These are phyloP conservation scores for Rubroshorea leprosula DNA, from an alignment of 345 rosid genomes.

Conservation along the genomic window DNA sequence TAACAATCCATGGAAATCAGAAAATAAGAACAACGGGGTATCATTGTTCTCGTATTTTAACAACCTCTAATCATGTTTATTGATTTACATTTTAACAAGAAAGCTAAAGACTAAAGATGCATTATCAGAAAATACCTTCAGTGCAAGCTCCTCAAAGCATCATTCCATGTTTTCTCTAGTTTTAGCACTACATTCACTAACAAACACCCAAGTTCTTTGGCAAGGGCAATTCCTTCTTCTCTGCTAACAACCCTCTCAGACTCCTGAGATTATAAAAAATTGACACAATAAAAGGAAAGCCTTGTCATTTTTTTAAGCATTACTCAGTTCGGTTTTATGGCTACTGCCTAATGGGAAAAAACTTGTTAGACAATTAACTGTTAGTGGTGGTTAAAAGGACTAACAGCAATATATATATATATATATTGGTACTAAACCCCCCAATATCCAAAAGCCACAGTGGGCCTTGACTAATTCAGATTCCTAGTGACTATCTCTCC, in stretches of 20 bases:
- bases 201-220: slow-evolving; percentile 63
- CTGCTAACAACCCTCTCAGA: slow-evolving; percentile 80
- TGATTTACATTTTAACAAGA: no score
- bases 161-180: slow-evolving; percentile 80
- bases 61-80: no score
- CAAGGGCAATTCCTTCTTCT: slow-evolving; percentile 80
- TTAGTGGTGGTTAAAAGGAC: no score
- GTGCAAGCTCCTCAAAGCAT: slow-evolving; percentile 87
- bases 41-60: background rate
- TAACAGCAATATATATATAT: no score
- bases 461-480: no score
- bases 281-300: background rate
- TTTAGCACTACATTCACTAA: slow-evolving; percentile 90
- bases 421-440: no score
- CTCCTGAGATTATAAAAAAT: slow-evolving; percentile 43
- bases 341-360: no score
- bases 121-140: slow-evolving; percentile 45
- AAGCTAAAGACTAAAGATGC: no score
- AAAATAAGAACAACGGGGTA: background rate
- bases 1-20: background rate
- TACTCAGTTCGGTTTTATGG: slow-evolving; percentile 1
- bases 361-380: no score
- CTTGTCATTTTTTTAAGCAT: background rate
- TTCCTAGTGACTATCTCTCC: no score
- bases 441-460: no score